Evolutionary conservation across 768 basidiomycete species (phyloP), one percentile per base, ranked within the genome.

Genomic region (Russula sp.): DNA sequence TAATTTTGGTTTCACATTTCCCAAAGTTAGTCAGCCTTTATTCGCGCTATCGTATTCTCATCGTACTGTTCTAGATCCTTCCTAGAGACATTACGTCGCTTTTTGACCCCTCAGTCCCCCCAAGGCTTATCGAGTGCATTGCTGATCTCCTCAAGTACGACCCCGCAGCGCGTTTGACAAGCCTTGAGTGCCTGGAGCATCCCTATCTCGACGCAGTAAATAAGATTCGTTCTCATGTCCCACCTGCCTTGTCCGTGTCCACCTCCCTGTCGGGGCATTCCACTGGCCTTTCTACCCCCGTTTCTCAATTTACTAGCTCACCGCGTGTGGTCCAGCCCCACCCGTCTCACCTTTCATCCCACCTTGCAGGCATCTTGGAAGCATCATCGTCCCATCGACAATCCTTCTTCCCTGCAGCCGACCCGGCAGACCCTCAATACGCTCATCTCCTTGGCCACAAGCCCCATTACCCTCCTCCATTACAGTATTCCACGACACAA

Each of bases 101-200:
- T 14, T 98, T 98, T 70, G 88, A 91, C 61, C 83, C 82, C 60
- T 82, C 77, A 11, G 85, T 94, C 22, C 94, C 95, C 4, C 75
- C 80, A 57, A 90, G 84, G 39, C 80, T 99, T 55, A 79, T 99
- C 70, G 87, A 97, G 70, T 95, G 93, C 75, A 97, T 99, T 71
- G 81, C 85, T 53, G 92, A 96, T 71, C 80, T 98, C 16, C 83
- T 99, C 64, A 89, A 86, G 70, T 98, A 97, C 75, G 92, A 98
- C 70, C 95, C 97, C 31, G 85, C 86, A 45, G 78, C 81, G 54
- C 88, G 97, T 34, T 79, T 98, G 54, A 97, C 94, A 1, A 89
- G 91, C 61, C 81, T 81, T 54, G 84, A 95, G 72, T 96, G 94
- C 73, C 77, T 97, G 65, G 84, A 93, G 37, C 94, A 98, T 73